Evolutionary conservation across 1,284 basidiomycete species (phyloP).

Genomic region (Puccinia horiana): DNA sequence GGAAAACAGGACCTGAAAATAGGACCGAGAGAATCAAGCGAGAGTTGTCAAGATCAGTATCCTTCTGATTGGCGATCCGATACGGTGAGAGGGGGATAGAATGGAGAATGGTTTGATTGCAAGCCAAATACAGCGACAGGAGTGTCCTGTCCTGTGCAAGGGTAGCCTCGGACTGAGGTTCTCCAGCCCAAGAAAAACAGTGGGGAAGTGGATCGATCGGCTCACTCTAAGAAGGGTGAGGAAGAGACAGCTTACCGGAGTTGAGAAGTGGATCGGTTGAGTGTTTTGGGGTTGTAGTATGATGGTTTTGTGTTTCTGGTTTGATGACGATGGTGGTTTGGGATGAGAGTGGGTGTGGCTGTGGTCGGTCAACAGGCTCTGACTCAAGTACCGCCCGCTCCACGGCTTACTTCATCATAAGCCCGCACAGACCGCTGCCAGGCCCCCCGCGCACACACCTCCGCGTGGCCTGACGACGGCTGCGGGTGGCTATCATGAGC

Average conservation of each 20-base stretch:
- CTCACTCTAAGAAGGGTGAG: neutral
- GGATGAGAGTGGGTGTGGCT: neutral
- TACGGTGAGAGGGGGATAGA: neutral
- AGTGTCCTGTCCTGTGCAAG: neutral
- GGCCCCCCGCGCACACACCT: neutral
- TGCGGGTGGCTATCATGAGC: neutral
- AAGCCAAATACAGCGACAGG: neutral
- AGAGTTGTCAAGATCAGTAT: neutral
- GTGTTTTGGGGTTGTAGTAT: neutral
- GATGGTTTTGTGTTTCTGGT: neutral
- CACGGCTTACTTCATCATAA: neutral
- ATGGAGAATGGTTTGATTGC: neutral
- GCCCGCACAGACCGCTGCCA: neutral
- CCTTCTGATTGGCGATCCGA: neutral
- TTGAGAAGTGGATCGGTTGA: neutral
- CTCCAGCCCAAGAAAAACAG: neutral
- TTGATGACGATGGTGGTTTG: neutral
- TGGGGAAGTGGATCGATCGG: neutral
- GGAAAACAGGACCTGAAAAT: neutral
- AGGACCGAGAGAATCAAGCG: neutral
- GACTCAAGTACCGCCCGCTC: neutral
- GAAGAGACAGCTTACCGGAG: neutral
- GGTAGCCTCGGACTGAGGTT: neutral
- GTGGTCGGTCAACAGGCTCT: constrained; percentile 2
- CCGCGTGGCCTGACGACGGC: neutral